A percentile compares a stretch with the other conserved stretches of the same genome.
phyloP scores from a whole-genome alignment of 108 stramenopile species.

The Fragilaria radians region DNA sequence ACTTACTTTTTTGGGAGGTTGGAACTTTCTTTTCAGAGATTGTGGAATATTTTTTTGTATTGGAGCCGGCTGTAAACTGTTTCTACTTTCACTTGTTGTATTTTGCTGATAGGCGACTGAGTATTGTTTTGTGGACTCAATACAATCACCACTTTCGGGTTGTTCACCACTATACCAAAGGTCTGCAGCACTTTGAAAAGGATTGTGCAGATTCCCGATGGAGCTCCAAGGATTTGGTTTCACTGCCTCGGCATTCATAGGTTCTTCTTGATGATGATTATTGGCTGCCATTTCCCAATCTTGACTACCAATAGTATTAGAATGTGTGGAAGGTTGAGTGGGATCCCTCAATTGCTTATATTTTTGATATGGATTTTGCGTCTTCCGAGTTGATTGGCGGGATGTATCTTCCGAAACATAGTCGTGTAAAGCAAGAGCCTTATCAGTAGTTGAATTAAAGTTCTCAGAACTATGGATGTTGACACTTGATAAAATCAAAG shows the following conservation, averaged over 20 bases:
- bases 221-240: neutral
- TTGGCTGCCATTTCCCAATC: neutral
- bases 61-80: conserved; percentile 3
- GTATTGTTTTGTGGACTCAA: neutral
- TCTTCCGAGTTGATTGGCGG: neutral
- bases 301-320: neutral
- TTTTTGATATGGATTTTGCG: neutral
- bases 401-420: neutral
- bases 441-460: neutral
- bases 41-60: conserved; percentile 45
- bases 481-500: neutral
- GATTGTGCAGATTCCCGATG: conserved; percentile 30
- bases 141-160: neutral
- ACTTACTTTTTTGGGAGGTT: conserved; percentile 45
- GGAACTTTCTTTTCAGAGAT: conserved; percentile 74
- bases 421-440: neutral
- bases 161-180: conserved; percentile 4
- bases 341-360: neutral
- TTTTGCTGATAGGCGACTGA: neutral
- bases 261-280: neutral
- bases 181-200: conserved; percentile 63
- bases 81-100: neutral
- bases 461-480: too few relatives aligned
- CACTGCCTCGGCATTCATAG: neutral
- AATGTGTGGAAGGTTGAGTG: neutral